Evolutionary conservation across 1,284 basidiomycete genomes (phyloP).

Genomic region (Apiotrichum montevideense): DNA sequence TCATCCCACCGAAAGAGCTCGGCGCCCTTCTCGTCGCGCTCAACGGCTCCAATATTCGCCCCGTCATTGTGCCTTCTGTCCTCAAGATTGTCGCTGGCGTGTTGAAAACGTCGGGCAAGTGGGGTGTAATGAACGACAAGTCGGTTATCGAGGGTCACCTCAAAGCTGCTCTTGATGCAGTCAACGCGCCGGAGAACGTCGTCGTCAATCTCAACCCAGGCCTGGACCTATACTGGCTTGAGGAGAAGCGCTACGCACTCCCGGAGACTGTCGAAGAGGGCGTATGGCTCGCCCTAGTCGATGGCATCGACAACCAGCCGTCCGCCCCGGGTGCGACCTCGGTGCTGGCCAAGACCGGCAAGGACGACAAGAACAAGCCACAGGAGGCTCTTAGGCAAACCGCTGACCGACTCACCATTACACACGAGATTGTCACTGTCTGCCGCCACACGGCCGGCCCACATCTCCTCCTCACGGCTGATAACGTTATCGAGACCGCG

Average conservation of each 20-base stretch:
- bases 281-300: conserved; percentile 17
- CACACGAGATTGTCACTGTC: conserved; percentile 13
- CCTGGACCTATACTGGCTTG: conserved; percentile 13
- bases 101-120: conserved; percentile 7
- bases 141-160: conserved; percentile 12
- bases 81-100: conserved; percentile 15
- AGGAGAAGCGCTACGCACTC: conserved; percentile 16
- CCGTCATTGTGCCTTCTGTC: conserved; percentile 15
- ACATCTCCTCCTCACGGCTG: conserved; percentile 12
- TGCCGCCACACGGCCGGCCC: conserved; percentile 13
- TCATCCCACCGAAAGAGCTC: conserved; percentile 11
- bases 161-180: conserved; percentile 9
- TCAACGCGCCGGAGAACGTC: conserved; percentile 4
- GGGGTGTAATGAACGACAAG: conserved; percentile 10
- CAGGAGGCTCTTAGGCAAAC: conserved; percentile 10
- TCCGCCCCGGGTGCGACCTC: conserved; percentile 2
- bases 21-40: conserved; percentile 15
- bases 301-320: conserved; percentile 15
- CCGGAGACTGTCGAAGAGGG: conserved; percentile 13
- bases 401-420: conserved; percentile 15
- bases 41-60: conserved; percentile 9
- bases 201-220: conserved; percentile 15
- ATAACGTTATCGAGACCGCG: conserved; percentile 7
- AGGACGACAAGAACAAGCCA: conserved; percentile 1
- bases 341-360: conserved; percentile 4